A percentile compares a stretch with the other conserved stretches of the same genome.
phyloP scores from a whole-genome alignment of 1,284 basidiomycete genomes.

The Boletus smithii region DNA sequence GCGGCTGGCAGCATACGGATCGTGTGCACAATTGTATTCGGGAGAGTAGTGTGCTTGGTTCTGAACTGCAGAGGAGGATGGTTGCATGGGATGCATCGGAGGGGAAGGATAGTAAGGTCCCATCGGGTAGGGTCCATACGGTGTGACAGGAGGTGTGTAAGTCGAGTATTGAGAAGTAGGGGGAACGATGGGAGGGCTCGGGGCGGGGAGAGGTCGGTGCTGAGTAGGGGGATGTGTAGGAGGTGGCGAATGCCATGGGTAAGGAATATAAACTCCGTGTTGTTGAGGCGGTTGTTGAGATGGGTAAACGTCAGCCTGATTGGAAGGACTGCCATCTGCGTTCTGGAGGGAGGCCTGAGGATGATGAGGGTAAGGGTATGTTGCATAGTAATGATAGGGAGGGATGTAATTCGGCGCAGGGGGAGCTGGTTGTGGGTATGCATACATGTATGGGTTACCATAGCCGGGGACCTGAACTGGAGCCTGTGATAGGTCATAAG shows the following conservation, averaged over 20 bases:
- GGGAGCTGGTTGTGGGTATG: conserved; percentile 35
- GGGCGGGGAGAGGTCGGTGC: conserved; percentile 35
- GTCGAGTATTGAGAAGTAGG: conserved; percentile 36
- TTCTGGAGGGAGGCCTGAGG: conserved; percentile 27
- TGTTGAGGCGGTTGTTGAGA: conserved; percentile 34
- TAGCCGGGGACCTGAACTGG: conserved; percentile 39
- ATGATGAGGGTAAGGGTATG: conserved; percentile 37
- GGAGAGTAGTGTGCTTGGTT: conserved; percentile 32
- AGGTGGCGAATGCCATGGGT: conserved; percentile 39
- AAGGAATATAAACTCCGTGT: conserved; percentile 38
- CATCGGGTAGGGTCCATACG: conserved; percentile 45
- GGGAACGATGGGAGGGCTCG: conserved; percentile 33
- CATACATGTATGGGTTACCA: conserved; percentile 39
- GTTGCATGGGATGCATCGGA: conserved; percentile 40
- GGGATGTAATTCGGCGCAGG: conserved; percentile 35
- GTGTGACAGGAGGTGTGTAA: conserved; percentile 37
- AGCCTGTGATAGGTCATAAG: conserved; percentile 50
- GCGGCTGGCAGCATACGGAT: conserved; percentile 27
- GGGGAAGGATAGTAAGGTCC: conserved; percentile 45
- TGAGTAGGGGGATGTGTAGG: conserved; percentile 29
- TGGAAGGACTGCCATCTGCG: conserved; percentile 36
- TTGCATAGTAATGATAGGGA: conserved; percentile 39
- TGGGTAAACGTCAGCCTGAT: conserved; percentile 33
- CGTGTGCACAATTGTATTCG: conserved; percentile 33
- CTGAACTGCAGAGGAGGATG: conserved; percentile 34